Percentiles rank a stretch among this genome's conserved stretches.
Conservation (phyloP, 75 land plant species). For the Gnetum montanum region DNA sequence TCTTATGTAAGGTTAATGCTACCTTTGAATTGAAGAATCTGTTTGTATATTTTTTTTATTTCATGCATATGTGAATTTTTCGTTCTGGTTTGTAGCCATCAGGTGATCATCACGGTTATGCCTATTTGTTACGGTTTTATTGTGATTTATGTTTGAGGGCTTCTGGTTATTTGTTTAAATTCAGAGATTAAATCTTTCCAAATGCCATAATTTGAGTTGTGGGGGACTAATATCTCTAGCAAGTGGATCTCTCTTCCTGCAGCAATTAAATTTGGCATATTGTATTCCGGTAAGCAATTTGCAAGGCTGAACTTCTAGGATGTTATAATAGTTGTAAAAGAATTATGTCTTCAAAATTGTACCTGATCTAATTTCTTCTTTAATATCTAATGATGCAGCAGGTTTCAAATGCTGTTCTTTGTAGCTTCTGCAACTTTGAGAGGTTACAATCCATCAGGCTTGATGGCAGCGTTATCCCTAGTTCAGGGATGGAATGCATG, state of each 20-base stretch:
- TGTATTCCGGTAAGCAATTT: conserved; percentile 23
- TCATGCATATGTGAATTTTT: no score
- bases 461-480: conserved; percentile 77
- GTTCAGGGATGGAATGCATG: conserved; percentile 48
- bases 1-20: no score
- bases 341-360: neutral
- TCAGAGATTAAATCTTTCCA: conserved; percentile 50
- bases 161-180: no score
- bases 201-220: conserved; percentile 36
- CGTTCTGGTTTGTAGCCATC: no score
- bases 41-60: no score
- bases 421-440: conserved; percentile 21
- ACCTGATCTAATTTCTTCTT: neutral
- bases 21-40: no score
- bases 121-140: no score
- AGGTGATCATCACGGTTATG: no score
- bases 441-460: conserved; percentile 44
- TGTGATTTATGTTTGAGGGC: no score
- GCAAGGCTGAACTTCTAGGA: neutral
- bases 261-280: conserved; percentile 39
- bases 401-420: conserved; percentile 30
- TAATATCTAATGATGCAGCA: conserved; percentile 13
- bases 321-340: neutral
- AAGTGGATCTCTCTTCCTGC: conserved; percentile 23
- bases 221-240: conserved; percentile 36